Percentiles rank a stretch among this genome's conserved stretches.
These are phyloP conservation scores for Mortierella hygrophila DNA, from an alignment of 192 early-diverging fungal species.

Conservation along the genomic window DNA sequence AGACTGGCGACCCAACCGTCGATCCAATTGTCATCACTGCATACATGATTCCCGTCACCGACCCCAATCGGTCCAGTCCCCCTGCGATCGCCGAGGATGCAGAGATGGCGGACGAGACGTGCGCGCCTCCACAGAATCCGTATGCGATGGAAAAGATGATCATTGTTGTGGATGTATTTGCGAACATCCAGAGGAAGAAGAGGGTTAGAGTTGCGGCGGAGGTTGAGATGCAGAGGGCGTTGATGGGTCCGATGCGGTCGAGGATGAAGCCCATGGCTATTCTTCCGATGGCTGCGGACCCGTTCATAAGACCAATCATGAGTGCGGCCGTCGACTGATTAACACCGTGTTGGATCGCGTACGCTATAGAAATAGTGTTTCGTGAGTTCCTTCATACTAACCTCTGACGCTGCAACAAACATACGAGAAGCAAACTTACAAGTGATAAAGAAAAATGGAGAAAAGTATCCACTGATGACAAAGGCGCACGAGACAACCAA, in stretches of 20 bases:
- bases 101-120: slow-evolving; percentile 44
- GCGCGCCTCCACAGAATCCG: slow-evolving; percentile 48
- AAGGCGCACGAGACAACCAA: slow-evolving; percentile 48
- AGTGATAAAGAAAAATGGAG: slow-evolving; percentile 34
- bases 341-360: slow-evolving; percentile 60
- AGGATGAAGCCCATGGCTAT: slow-evolving; percentile 71
- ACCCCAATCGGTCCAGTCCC: slow-evolving; percentile 13
- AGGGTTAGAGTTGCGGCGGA: slow-evolving; percentile 57
- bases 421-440: slow-evolving; percentile 30
- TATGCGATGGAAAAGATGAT: slow-evolving; percentile 39
- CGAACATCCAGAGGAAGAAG: slow-evolving; percentile 63
- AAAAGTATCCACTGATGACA: slow-evolving; percentile 40
- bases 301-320: slow-evolving; percentile 76
- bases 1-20: slow-evolving; percentile 33
- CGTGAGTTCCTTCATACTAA: background rate
- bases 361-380: slow-evolving; percentile 31
- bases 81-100: slow-evolving; percentile 36
- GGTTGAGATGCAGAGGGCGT: slow-evolving; percentile 61
- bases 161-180: slow-evolving; percentile 48
- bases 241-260: slow-evolving; percentile 65
- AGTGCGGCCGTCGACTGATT: slow-evolving; percentile 57
- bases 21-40: slow-evolving; percentile 48
- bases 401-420: background rate
- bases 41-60: slow-evolving; percentile 45
- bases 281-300: slow-evolving; percentile 69